Percentiles rank a stretch among this genome's conserved stretches.
Conservation (phyloP, 805 yeast species). For the Yamadazyma laniorum region DNA sequence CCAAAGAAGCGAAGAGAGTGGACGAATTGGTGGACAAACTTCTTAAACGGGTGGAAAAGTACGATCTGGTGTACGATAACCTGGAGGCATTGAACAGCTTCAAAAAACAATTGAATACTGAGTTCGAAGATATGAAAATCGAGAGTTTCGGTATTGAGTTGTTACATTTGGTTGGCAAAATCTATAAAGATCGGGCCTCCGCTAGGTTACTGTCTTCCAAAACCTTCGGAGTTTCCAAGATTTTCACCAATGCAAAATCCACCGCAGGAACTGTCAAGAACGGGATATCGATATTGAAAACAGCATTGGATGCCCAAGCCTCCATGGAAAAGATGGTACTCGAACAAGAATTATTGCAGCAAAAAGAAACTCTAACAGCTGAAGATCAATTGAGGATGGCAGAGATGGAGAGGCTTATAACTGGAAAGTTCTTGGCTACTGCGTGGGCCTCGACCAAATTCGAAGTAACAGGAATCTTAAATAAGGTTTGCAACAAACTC, state of each 20-base stretch:
- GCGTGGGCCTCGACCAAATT: constrained; percentile 93
- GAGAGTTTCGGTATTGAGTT: constrained; percentile 95
- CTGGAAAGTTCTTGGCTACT: constrained; percentile 88
- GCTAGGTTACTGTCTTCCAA: constrained; percentile 72
- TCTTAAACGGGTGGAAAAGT: constrained; percentile 45
- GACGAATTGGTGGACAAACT: constrained; percentile 51
- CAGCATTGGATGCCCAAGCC: constrained; percentile 85
- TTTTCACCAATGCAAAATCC: constrained; percentile 77
- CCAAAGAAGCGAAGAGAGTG: constrained; percentile 48
- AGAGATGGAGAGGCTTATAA: constrained; percentile 75
- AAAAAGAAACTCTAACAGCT: constrained; percentile 27
- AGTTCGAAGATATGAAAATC: constrained; percentile 79
- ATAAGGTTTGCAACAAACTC: constrained; percentile 55
- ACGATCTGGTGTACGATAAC: constrained; percentile 59
- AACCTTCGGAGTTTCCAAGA: constrained; percentile 83
- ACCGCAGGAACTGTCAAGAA: constrained; percentile 82
- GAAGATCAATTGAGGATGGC: constrained; percentile 45
- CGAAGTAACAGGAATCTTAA: constrained; percentile 86
- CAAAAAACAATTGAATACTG: constrained; percentile 50
- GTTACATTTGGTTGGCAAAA: constrained; percentile 75
- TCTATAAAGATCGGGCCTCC: constrained; percentile 72
- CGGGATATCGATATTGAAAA: constrained; percentile 75
- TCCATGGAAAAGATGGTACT: constrained; percentile 66
- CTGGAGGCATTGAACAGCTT: constrained; percentile 60
- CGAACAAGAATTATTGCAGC: constrained; percentile 54